Evolutionary conservation across 106 monocot genomes (phyloP).

Genomic region (Dendrobium nobile): DNA sequence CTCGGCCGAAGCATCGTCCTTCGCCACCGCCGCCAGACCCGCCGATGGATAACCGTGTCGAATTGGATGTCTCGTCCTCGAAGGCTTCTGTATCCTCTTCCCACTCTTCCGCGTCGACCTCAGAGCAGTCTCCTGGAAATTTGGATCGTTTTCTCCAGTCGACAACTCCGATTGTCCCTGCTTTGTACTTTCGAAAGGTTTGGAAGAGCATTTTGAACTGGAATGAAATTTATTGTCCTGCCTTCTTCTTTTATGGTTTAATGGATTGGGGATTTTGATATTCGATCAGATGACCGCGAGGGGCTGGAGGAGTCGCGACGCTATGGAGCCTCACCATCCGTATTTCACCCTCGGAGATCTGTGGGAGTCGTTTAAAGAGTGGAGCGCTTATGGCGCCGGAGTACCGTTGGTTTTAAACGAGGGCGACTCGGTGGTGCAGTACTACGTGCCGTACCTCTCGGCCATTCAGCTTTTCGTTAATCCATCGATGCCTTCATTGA

Average conservation of each 20-base stretch:
- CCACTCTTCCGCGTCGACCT: conserved; percentile 14
- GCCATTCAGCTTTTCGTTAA: conserved; percentile 46
- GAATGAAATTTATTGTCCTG: not conserved
- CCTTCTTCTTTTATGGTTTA: not conserved
- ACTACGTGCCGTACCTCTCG: conserved; percentile 61
- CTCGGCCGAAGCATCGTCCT: conserved; percentile 1
- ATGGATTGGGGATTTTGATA: not conserved
- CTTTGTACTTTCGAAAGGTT: conserved; percentile 51
- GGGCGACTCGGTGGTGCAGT: conserved; percentile 45
- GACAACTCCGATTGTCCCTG: conserved; percentile 56
- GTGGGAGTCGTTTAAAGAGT: conserved; percentile 52
- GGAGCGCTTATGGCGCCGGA: conserved; percentile 63
- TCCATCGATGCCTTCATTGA: conserved; percentile 15
- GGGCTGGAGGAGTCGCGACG: conserved; percentile 26
- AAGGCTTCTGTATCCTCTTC: conserved; percentile 44
- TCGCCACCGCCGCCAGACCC: not conserved
- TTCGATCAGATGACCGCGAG: conserved; percentile 28
- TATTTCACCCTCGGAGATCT: conserved; percentile 54
- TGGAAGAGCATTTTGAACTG: not conserved
- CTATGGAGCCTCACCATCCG: conserved; percentile 6
- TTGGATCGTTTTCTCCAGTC: conserved; percentile 61
- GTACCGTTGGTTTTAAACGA: conserved; percentile 56
- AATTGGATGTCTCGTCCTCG: conserved; percentile 52
- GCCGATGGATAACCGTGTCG: conserved; percentile 26
- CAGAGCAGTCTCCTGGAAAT: conserved; percentile 32